Evolutionary conservation across 768 basidiomycete species (phyloP).

Genomic region (Xerocomus spinulosus): DNA sequence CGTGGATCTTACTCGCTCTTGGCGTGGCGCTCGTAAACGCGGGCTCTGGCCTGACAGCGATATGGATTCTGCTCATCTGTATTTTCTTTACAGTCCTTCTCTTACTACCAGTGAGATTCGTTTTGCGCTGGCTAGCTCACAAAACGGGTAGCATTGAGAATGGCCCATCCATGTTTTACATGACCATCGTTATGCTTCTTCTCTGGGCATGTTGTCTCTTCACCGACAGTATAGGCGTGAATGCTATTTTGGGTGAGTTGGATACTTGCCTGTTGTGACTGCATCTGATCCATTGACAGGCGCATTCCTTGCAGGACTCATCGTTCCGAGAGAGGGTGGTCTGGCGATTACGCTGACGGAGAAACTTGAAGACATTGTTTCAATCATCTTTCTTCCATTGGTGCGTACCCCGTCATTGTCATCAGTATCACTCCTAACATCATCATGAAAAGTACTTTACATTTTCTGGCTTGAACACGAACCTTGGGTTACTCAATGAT

Average conservation of each 20-base stretch:
- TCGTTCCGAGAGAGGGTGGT: constrained; percentile 84
- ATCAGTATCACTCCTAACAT: not conserved
- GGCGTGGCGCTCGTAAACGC: constrained; percentile 92
- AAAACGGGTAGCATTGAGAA: constrained; percentile 76
- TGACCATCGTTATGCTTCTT: constrained; percentile 76
- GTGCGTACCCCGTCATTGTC: constrained; percentile 32
- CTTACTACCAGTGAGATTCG: constrained; percentile 58
- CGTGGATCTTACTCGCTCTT: constrained; percentile 85
- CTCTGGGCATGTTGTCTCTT: constrained; percentile 87
- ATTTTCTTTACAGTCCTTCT: constrained; percentile 73
- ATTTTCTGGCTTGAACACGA: constrained; percentile 82
- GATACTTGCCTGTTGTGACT: not conserved
- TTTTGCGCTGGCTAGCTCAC: constrained; percentile 65
- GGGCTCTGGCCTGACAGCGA: constrained; percentile 70
- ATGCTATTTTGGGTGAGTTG: constrained; percentile 76
- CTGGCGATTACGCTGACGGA: constrained; percentile 85
- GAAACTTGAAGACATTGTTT: constrained; percentile 91
- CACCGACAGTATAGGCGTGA: constrained; percentile 88
- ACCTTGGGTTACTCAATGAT: constrained; percentile 77
- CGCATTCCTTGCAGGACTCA: constrained; percentile 76
- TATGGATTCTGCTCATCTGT: constrained; percentile 78
- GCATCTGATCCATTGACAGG: constrained; percentile 34
- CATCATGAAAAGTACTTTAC: constrained; percentile 71
- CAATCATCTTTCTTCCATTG: constrained; percentile 83
- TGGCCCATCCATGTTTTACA: constrained; percentile 84